Evolutionary conservation across 2,329 filamentous ascomycete species (phyloP).

Genomic region (Elsinoe necatrix): DNA sequence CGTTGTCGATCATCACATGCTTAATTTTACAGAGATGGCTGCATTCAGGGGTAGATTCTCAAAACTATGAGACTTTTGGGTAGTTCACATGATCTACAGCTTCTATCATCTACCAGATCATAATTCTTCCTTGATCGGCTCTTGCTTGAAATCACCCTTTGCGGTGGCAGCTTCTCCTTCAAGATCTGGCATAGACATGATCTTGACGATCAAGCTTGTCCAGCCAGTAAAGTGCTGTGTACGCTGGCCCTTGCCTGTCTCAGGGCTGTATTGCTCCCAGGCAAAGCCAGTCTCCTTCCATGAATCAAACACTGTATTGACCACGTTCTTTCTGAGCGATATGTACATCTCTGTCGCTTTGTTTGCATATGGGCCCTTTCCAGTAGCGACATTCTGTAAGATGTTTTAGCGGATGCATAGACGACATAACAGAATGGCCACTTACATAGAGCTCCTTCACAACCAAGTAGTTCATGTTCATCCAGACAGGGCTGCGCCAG

Average conservation of each 20-base stretch:
- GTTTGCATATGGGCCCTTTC: slow-evolving; percentile 56
- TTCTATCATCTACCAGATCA: neutral
- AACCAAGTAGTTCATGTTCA: slow-evolving; percentile 90
- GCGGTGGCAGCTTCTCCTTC: slow-evolving; percentile 15
- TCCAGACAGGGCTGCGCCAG: slow-evolving; percentile 91
- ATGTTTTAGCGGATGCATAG: neutral
- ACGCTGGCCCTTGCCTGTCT: slow-evolving; percentile 84
- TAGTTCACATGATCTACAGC: neutral
- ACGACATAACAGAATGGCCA: slow-evolving; percentile 22
- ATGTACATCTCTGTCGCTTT: slow-evolving; percentile 68
- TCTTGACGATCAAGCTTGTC: slow-evolving; percentile 97
- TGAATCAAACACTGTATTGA: slow-evolving; percentile 77
- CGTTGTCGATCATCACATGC: slow-evolving; percentile 10
- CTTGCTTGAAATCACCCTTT: slow-evolving; percentile 2
- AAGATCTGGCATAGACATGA: slow-evolving; percentile 74
- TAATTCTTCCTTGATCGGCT: slow-evolving; percentile 15
- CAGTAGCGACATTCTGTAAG: slow-evolving; percentile 54
- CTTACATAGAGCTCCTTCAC: slow-evolving; percentile 69
- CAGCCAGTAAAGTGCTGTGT: slow-evolving; percentile 98
- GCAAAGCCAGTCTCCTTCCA: slow-evolving; percentile 93
- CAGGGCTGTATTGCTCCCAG: slow-evolving; percentile 97
- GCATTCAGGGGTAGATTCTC: neutral
- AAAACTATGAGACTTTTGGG: neutral
- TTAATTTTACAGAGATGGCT: neutral
- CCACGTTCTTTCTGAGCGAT: slow-evolving; percentile 69